phyloP scores from a whole-genome alignment of 176 grass and related monocot genomes.

The Carex scoparia region DNA sequence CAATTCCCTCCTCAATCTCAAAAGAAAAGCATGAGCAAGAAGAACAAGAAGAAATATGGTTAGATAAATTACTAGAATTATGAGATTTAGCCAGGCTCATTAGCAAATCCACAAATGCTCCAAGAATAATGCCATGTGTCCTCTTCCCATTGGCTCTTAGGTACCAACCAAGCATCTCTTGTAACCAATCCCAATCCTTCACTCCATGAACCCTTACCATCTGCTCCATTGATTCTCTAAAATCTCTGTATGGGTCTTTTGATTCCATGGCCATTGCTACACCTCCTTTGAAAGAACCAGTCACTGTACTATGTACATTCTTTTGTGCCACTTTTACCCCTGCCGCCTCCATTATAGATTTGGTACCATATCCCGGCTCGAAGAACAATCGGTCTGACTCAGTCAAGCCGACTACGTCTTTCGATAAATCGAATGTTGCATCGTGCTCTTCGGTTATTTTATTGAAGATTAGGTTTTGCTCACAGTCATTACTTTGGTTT shows the following conservation, averaged over 20 bases:
- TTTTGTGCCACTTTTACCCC: not conserved
- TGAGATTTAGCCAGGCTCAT: constrained; percentile 32
- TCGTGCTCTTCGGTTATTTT: not conserved
- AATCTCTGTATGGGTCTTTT: constrained; percentile 54
- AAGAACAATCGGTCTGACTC: constrained; percentile 49
- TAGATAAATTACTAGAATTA: constrained; percentile 5
- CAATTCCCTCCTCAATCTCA: constrained; percentile 7
- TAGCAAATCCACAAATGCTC: constrained; percentile 77
- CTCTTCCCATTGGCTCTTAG: constrained; percentile 62
- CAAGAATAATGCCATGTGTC: constrained; percentile 64
- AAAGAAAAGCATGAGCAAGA: constrained; percentile 19
- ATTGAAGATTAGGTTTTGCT: not conserved
- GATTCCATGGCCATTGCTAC: constrained; percentile 61
- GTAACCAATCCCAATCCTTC: constrained; percentile 65
- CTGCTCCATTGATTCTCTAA: constrained; percentile 79
- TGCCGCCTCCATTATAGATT: constrained; percentile 32
- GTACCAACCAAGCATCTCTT: constrained; percentile 90
- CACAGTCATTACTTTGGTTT: not conserved
- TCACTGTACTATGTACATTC: not conserved
- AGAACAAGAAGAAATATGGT: constrained; percentile 24
- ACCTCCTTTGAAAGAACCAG: constrained; percentile 34
- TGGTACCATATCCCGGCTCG: constrained; percentile 37
- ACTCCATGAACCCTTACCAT: constrained; percentile 59
- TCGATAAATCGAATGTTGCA: not conserved
- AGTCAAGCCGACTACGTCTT: not conserved